These are phyloP conservation scores for Penicillium dipodomyicola DNA, from an alignment of 495 filamentous ascomycete species.

Conservation along the genomic window DNA sequence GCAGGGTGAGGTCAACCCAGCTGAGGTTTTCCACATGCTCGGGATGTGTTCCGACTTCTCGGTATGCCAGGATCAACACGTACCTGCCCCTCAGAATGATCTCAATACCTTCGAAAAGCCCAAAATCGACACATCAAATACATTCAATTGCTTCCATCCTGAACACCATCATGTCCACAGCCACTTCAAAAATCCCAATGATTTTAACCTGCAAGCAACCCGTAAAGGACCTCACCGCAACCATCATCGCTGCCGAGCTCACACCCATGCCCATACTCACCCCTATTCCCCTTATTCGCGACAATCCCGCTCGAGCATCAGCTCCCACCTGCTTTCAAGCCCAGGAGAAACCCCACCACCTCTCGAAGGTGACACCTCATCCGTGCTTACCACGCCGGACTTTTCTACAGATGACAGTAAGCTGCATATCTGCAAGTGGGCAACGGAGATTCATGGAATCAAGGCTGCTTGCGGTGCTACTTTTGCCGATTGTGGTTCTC, in stretches of 20 bases:
- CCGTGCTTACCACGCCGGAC: slow-evolving; percentile 42
- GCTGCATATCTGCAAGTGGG: slow-evolving; percentile 42
- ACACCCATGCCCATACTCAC: slow-evolving; percentile 37
- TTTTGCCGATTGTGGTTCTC: slow-evolving; percentile 36
- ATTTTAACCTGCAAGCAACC: slow-evolving; percentile 23
- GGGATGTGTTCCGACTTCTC: slow-evolving; percentile 40
- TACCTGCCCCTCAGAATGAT: slow-evolving; percentile 22
- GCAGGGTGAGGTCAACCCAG: slow-evolving; percentile 37
- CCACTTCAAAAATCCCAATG: slow-evolving; percentile 33
- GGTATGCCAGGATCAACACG: slow-evolving; percentile 31
- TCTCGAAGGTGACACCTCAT: slow-evolving; percentile 39
- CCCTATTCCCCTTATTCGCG: slow-evolving; percentile 45
- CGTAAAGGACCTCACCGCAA: slow-evolving; percentile 38
- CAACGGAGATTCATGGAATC: slow-evolving; percentile 28
- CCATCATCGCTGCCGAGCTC: slow-evolving; percentile 39
- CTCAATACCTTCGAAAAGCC: slow-evolving; percentile 14
- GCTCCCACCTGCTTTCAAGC: slow-evolving; percentile 42
- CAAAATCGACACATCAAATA: slow-evolving; percentile 17
- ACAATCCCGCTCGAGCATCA: slow-evolving; percentile 43
- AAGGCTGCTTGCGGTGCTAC: slow-evolving; percentile 35
- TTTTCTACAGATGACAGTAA: slow-evolving; percentile 36
- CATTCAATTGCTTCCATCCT: slow-evolving; percentile 33
- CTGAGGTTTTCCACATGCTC: slow-evolving; percentile 45
- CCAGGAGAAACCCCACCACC: slow-evolving; percentile 46
- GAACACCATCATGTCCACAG: slow-evolving; percentile 26